Evolutionary conservation across 495 filamentous ascomycete species (phyloP).

Genomic region (Podospora comata): DNA sequence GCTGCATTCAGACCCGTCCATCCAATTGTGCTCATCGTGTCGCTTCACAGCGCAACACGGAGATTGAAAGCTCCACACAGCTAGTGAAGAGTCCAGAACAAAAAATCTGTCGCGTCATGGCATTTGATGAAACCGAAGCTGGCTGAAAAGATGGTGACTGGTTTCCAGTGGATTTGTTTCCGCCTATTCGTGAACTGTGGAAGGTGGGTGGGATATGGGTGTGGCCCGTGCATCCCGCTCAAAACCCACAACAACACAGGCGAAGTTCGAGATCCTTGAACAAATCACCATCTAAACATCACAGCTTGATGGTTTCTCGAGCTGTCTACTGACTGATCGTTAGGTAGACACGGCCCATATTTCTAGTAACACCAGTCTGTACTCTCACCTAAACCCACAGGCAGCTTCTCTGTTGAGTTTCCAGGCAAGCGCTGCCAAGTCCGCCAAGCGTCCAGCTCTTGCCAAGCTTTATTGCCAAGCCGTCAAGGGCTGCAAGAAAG

Average conservation of each 20-base stretch:
- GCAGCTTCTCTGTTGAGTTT: not conserved
- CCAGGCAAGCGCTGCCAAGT: slow-evolving; percentile 13
- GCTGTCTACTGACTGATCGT: not conserved
- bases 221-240: slow-evolving; percentile 1
- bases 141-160: not conserved
- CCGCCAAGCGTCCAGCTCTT: slow-evolving; percentile 23
- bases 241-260: not conserved
- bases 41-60: slow-evolving; percentile 11
- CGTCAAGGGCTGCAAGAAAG: slow-evolving; percentile 25
- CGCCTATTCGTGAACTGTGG: not conserved
- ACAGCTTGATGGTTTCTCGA: not conserved
- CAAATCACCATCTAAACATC: no score
- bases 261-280: not conserved
- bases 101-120: not conserved
- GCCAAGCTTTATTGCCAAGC: slow-evolving; percentile 34
- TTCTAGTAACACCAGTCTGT: not conserved
- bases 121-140: not conserved
- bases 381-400: not conserved
- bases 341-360: not conserved
- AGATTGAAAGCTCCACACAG: slow-evolving; percentile 1
- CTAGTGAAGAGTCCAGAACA: not conserved
- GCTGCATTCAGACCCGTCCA: slow-evolving; percentile 20
- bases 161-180: not conserved
- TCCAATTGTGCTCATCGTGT: slow-evolving; percentile 22
- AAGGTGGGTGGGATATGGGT: not conserved